These are phyloP conservation scores for Mycena kentingensis DNA, from an alignment of 768 basidiomycete genomes.

Conservation along the genomic window DNA sequence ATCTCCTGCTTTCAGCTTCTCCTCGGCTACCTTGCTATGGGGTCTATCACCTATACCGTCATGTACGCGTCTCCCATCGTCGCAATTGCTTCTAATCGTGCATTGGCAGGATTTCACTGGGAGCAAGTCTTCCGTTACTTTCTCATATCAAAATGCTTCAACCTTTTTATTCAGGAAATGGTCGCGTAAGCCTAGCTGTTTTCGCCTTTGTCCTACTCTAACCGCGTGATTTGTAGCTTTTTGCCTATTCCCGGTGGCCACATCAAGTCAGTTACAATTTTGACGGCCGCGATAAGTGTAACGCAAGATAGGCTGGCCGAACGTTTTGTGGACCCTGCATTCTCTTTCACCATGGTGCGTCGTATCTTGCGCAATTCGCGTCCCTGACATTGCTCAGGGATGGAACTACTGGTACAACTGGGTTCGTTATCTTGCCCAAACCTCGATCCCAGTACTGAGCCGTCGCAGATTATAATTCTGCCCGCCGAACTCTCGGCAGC, in stretches of 20 bases:
- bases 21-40: conserved; percentile 68
- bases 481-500: conserved; percentile 77
- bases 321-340: conserved; percentile 77
- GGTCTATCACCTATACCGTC: conserved; percentile 67
- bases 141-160: too few relatives aligned
- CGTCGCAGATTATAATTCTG: conserved; percentile 45
- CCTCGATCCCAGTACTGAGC: too few relatives aligned
- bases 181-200: conserved; percentile 6
- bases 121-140: too few relatives aligned
- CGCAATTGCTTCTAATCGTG: conserved; percentile 6
- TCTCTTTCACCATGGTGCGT: conserved; percentile 55
- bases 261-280: too few relatives aligned
- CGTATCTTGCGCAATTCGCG: conserved; percentile 22
- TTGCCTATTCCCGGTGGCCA: conserved; percentile 77
- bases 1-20: conserved; percentile 45
- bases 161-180: too few relatives aligned
- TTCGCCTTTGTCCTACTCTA: not conserved
- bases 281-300: too few relatives aligned
- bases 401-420: conserved; percentile 65
- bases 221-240: not conserved
- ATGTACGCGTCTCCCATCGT: conserved; percentile 41
- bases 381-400: conserved; percentile 28
- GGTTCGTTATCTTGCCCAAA: conserved; percentile 29
- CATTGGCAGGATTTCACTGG: conserved; percentile 55
- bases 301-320: too few relatives aligned